Evolutionary conservation across 192 early-diverging fungal genomes (phyloP).

Genomic region (Lunasporangiospora selenospora): DNA sequence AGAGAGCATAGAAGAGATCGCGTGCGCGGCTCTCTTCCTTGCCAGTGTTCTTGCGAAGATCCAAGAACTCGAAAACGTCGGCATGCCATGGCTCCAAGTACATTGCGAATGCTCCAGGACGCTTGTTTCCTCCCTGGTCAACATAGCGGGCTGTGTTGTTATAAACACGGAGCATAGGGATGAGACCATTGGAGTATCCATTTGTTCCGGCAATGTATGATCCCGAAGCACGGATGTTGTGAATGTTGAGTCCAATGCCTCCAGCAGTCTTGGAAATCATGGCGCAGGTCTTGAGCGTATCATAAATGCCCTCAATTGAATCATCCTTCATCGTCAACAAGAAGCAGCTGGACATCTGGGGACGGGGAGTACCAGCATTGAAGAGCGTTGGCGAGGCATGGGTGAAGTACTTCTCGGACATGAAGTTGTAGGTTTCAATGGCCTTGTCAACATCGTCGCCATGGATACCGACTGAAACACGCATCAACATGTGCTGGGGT

Average conservation of each 20-base stretch:
- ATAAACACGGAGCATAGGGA: conserved; percentile 98
- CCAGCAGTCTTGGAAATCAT: conserved; percentile 99
- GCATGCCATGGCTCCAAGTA: conserved; percentile 99
- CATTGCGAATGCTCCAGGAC: conserved; percentile 97
- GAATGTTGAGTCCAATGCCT: conserved; percentile 97
- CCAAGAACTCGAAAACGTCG: conserved; percentile 96
- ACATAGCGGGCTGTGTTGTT: conserved; percentile 99
- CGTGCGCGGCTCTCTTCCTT: conserved; percentile 98
- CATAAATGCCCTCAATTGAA: conserved; percentile 98
- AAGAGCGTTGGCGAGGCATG: conserved; percentile 98
- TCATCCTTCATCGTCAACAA: conserved; percentile 96
- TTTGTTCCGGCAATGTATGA: conserved; percentile 99
- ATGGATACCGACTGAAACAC: conserved; percentile 96
- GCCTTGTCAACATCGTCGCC: conserved; percentile 89
- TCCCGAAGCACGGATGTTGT: conserved; percentile 94
- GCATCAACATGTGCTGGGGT: conserved; percentile 99
- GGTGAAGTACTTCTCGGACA: conserved; percentile 95
- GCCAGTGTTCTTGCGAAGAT: conserved; percentile 96
- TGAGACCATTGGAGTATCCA: conserved; percentile 94
- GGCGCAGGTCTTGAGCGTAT: conserved; percentile 96
- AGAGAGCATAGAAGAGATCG: conserved; percentile 96
- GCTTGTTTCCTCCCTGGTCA: conserved; percentile 99
- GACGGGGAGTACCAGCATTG: conserved; percentile 96
- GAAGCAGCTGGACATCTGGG: conserved; percentile 97
- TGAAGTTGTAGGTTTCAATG: conserved; percentile 93